Evolutionary conservation across 2,329 filamentous ascomycete genomes (phyloP).

Genomic region (Microcyclospora pomicola): DNA sequence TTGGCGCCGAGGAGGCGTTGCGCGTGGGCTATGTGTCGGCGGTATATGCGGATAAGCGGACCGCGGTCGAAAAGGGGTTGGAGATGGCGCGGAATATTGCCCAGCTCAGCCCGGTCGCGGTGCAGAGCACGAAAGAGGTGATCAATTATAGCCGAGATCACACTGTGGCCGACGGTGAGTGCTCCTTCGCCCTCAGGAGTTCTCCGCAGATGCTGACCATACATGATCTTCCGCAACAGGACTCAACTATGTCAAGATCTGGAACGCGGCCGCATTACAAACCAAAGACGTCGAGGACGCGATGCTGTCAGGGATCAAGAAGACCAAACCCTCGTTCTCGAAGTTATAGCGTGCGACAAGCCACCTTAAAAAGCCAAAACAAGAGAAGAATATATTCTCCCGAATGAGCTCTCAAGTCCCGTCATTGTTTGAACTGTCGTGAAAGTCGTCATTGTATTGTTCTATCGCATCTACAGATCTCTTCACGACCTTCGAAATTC

Average conservation of each 20-base stretch:
- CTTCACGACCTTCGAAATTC: neutral
- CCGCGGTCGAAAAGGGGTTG: constrained; percentile 48
- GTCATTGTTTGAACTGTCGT: too few relatives aligned
- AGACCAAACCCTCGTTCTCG: constrained; percentile 66
- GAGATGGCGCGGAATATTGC: constrained; percentile 53
- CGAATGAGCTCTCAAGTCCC: too few relatives aligned
- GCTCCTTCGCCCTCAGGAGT: neutral
- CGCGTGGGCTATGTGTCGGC: constrained; percentile 56
- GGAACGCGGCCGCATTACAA: constrained; percentile 78
- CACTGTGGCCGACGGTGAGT: constrained; percentile 58
- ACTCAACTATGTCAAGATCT: constrained; percentile 69
- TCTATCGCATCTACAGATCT: too few relatives aligned
- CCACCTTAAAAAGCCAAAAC: too few relatives aligned
- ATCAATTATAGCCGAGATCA: constrained; percentile 72
- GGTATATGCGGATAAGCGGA: constrained; percentile 47
- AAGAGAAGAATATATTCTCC: too few relatives aligned
- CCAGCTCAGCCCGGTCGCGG: constrained; percentile 73
- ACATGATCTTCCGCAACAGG: constrained; percentile 27
- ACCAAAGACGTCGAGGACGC: constrained; percentile 63
- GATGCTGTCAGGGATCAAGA: constrained; percentile 62
- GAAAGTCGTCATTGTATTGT: too few relatives aligned
- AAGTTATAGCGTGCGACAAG: constrained; percentile 47
- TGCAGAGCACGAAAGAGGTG: constrained; percentile 76
- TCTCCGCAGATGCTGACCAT: too few relatives aligned
- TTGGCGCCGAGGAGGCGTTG: constrained; percentile 54